Evolutionary conservation across 1,284 basidiomycete species (phyloP), one percentile per base, ranked within the genome.

Genomic region (Anthracocystis panici-leucophaei): DNA sequence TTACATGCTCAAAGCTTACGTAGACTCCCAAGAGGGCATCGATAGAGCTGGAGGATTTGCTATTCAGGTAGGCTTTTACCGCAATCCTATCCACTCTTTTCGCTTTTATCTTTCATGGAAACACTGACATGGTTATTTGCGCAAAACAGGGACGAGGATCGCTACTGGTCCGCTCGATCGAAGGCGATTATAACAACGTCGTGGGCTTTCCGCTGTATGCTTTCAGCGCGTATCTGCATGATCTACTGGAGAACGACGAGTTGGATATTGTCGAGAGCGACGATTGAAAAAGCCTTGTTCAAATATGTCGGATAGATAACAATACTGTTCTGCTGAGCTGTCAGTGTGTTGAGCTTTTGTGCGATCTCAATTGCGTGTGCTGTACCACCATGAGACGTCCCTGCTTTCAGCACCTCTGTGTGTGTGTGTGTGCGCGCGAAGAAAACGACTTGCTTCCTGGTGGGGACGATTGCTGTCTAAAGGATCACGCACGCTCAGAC

Each of bases 1-100:
- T 25, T 82, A 82, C 25, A 51, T 93, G 8, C 87, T 97, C 14
- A 84, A 92, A 75, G 93, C 94, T 0, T 98, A 98, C 81, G 93
- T 92, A 33, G 91, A 94, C 35, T 92, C 89, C 57, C 92, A 91
- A 1, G 96, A 99, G 86, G 96, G 96, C 0, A 84, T 92, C 50
- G 94, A 97, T 82, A 89, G 94, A 21, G 95, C 95, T 0, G 96
- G 95, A 5, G 96, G 96, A 0, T 98, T 98, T 84, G 94, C 94
- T 3, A 91, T 96, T 50, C 96, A 98, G 88, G 93, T 93, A 75
- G 60, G 86, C 25, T n/a, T n/a, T 3, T 16, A 8, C 16, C 18
- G 16, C 16, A 4, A 31, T 27, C 52, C 5, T 1, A 25, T 18
- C 16, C 20, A 5, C 3, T 48, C 40, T 33, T 20, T 18, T 20